phyloP scores from a whole-genome alignment of 441 rosid genomes.

The Erodium texanum region DNA sequence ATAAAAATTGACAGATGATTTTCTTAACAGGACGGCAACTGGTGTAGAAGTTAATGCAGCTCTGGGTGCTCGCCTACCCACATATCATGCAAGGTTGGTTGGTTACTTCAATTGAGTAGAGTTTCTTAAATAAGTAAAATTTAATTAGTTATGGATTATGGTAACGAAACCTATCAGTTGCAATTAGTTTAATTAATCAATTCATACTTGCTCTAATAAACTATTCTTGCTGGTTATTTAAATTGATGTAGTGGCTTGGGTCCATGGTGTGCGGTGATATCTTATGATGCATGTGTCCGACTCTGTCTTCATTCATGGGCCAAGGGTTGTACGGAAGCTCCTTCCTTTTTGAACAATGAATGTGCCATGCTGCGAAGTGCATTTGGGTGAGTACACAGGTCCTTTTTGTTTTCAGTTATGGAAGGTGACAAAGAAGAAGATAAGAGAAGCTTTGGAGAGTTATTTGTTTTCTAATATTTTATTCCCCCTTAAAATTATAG shows the following conservation, averaged over 20 bases:
- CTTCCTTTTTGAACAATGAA: slow-evolving; percentile 86
- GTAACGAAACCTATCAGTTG: slow-evolving; percentile 2
- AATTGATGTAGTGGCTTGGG: slow-evolving; percentile 63
- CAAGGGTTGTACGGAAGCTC: slow-evolving; percentile 95
- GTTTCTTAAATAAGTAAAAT: neutral
- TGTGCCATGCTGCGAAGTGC: slow-evolving; percentile 76
- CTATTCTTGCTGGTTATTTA: slow-evolving; percentile 11
- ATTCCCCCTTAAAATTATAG: slow-evolving; percentile 27
- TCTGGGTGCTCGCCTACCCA: slow-evolving; percentile 65
- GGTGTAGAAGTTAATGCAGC: slow-evolving; percentile 47
- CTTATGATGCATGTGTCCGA: slow-evolving; percentile 94
- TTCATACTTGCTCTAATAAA: slow-evolving; percentile 8
- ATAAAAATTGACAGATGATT: neutral
- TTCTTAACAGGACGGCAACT: slow-evolving; percentile 35
- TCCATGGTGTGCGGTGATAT: slow-evolving; percentile 94
- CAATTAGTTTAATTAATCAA: slow-evolving; percentile 12
- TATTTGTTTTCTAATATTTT: slow-evolving; percentile 7
- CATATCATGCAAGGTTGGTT: slow-evolving; percentile 74
- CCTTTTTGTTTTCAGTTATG: neutral
- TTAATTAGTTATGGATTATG: slow-evolving; percentile 17
- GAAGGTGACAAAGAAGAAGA: neutral
- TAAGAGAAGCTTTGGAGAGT: neutral
- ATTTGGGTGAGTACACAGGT: slow-evolving; percentile 55
- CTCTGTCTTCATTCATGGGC: slow-evolving; percentile 99
- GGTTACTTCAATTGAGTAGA: neutral